phyloP scores from a whole-genome alignment of 2,329 filamentous ascomycete genomes.

The Akanthomyces uredinophilus region DNA sequence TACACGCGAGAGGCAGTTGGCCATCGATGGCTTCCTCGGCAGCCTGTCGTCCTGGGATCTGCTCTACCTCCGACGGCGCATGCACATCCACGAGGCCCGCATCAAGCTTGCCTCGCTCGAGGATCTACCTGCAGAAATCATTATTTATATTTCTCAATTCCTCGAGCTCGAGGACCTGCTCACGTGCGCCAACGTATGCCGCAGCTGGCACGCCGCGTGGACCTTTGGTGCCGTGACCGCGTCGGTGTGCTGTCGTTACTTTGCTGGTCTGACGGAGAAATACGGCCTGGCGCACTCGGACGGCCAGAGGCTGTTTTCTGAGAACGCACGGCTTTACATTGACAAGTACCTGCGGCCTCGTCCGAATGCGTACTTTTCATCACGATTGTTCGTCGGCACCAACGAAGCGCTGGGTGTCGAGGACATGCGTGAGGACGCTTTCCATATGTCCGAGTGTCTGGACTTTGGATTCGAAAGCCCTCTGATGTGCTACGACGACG shows the following conservation, averaged over 20 bases:
- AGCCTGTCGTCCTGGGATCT: constrained; percentile 25
- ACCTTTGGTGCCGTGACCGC: constrained; percentile 20
- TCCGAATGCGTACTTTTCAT: background rate
- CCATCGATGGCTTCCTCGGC: constrained; percentile 23
- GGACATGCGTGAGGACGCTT: constrained; percentile 1
- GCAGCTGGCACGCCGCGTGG: constrained; percentile 24
- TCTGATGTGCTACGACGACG: constrained; percentile 21
- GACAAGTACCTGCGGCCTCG: constrained; percentile 14
- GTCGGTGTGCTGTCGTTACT: constrained; percentile 22
- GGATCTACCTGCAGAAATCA: constrained; percentile 25
- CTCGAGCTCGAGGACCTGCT: constrained; percentile 24
- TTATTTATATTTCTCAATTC: constrained; percentile 21
- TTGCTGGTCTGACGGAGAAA: constrained; percentile 23
- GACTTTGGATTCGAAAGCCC: constrained; percentile 15
- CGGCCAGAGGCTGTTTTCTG: constrained; percentile 3
- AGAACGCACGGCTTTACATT: constrained; percentile 5
- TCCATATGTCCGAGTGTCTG: background rate
- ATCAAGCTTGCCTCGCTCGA: constrained; percentile 22
- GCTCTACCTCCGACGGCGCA: constrained; percentile 21
- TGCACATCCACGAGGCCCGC: constrained; percentile 14
- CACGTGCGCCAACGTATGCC: constrained; percentile 23
- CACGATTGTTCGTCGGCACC: background rate
- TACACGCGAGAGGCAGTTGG: constrained; percentile 10
- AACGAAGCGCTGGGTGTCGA: background rate
- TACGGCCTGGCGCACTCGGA: constrained; percentile 9